Evolutionary conservation across 495 filamentous ascomycete species (phyloP).

Genomic region (Lophiotrema nucula): DNA sequence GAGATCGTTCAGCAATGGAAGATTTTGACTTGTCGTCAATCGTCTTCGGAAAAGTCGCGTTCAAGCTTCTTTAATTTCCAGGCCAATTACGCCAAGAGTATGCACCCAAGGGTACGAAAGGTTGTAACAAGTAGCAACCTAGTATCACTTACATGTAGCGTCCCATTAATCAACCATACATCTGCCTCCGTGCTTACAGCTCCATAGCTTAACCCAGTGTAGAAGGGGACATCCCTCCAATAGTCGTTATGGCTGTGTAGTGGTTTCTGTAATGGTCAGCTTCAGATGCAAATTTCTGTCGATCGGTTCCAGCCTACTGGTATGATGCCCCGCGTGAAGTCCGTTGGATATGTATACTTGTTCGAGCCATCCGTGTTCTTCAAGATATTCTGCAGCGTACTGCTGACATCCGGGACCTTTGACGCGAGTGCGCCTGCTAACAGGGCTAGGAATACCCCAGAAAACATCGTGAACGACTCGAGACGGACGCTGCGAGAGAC

Average conservation of each 20-base stretch:
- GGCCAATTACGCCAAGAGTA: too few species aligned
- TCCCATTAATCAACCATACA: constrained; percentile 44
- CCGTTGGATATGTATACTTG: constrained; percentile 42
- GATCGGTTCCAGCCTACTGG: constrained; percentile 27
- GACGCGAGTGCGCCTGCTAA: not conserved
- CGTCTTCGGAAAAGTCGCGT: too few species aligned
- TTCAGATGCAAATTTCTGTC: not conserved
- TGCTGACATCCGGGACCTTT: constrained; percentile 20
- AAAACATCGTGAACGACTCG: not conserved
- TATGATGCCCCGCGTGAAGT: constrained; percentile 42
- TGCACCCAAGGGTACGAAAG: too few species aligned
- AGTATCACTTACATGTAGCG: constrained; percentile 38
- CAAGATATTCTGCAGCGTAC: constrained; percentile 41
- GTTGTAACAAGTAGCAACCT: too few species aligned
- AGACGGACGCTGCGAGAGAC: not conserved
- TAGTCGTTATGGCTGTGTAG: constrained; percentile 46
- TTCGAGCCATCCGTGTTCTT: constrained; percentile 36
- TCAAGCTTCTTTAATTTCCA: too few species aligned
- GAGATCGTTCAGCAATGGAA: too few species aligned
- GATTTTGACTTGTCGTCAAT: too few species aligned
- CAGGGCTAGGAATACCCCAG: not conserved
- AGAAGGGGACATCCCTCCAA: constrained; percentile 45
- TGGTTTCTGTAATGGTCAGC: constrained; percentile 34
- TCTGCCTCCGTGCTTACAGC: constrained; percentile 42
- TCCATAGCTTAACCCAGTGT: constrained; percentile 40